Evolutionary conservation across 1,284 basidiomycete species (phyloP).

Genomic region (Vanrija sp.): DNA sequence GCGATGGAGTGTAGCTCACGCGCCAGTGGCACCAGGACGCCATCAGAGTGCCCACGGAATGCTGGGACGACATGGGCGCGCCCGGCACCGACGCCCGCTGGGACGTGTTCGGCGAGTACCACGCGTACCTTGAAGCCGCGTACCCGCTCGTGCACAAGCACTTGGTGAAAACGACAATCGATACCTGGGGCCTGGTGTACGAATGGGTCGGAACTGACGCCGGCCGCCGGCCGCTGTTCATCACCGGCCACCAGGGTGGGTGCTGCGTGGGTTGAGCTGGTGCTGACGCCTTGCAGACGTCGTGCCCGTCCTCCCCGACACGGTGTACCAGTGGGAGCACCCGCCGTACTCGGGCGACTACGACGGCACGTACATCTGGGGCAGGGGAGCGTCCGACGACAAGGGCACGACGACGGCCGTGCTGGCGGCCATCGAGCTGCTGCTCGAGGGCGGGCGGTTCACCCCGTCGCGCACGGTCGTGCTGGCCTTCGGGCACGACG

Average conservation of each 20-base stretch:
- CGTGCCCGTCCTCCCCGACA: not conserved
- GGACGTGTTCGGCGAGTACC: not conserved
- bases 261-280: not conserved
- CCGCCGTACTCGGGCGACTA: not conserved
- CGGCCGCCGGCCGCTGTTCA: not conserved
- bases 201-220: not conserved
- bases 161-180: slow-evolving; percentile 57
- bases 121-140: slow-evolving; percentile 8
- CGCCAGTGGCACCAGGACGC: slow-evolving; percentile 11
- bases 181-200: slow-evolving; percentile 57
- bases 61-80: slow-evolving; percentile 2
- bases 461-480: slow-evolving; percentile 49
- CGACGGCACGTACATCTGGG: slow-evolving; percentile 20
- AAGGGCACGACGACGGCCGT: slow-evolving; percentile 41
- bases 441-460: slow-evolving; percentile 52
- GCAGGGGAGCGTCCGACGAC: slow-evolving; percentile 14
- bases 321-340: not conserved
- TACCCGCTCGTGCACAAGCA: slow-evolving; percentile 47
- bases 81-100: not conserved
- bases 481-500: slow-evolving; percentile 26
- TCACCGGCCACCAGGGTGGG: slow-evolving; percentile 51
- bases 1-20: no score
- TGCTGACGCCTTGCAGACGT: slow-evolving; percentile 26
- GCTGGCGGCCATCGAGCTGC: slow-evolving; percentile 55
- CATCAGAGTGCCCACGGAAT: slow-evolving; percentile 27